These are phyloP conservation scores for Coniochaeta ligniaria DNA, from an alignment of 2,329 filamentous ascomycete species.

Conservation along the genomic window DNA sequence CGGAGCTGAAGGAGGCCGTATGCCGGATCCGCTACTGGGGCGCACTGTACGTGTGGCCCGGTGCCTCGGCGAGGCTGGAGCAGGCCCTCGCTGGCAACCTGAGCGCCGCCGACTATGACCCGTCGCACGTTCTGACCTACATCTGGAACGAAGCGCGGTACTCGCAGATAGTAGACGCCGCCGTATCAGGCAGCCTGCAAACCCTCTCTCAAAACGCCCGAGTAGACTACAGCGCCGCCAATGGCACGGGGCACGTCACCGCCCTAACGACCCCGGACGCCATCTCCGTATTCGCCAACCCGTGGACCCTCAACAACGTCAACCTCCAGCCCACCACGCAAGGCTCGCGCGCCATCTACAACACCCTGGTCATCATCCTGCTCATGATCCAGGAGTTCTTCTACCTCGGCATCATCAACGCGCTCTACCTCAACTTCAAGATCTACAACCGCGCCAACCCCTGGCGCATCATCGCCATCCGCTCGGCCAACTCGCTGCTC, in stretches of 20 bases:
- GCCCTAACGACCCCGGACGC: constrained; percentile 18
- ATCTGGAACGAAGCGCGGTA: constrained; percentile 39
- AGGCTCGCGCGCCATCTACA: constrained; percentile 33
- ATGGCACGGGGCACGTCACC: constrained; percentile 10
- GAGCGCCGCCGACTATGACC: constrained; percentile 25
- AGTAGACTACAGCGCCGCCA: constrained; percentile 21
- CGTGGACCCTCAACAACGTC: constrained; percentile 24
- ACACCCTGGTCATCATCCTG: constrained; percentile 34
- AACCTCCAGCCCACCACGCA: constrained; percentile 33
- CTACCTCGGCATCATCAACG: constrained; percentile 36
- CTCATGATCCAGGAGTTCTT: constrained; percentile 41
- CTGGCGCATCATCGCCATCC: constrained; percentile 22
- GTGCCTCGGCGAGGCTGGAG: constrained; percentile 27
- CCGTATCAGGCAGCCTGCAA: constrained; percentile 22
- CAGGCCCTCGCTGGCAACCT: constrained; percentile 25
- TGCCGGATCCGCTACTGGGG: constrained; percentile 28
- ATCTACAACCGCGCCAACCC: constrained; percentile 25
- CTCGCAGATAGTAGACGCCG: constrained; percentile 25
- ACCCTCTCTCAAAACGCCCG: constrained; percentile 23
- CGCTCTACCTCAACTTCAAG: constrained; percentile 27
- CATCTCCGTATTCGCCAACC: constrained; percentile 26
- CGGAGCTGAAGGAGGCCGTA: constrained; percentile 16
- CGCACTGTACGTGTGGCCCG: constrained; percentile 18
- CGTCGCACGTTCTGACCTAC: constrained; percentile 25
- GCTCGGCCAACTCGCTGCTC: constrained; percentile 22